Conservation (phyloP, 805 yeast species). For the Pichia nakasei region DNA sequence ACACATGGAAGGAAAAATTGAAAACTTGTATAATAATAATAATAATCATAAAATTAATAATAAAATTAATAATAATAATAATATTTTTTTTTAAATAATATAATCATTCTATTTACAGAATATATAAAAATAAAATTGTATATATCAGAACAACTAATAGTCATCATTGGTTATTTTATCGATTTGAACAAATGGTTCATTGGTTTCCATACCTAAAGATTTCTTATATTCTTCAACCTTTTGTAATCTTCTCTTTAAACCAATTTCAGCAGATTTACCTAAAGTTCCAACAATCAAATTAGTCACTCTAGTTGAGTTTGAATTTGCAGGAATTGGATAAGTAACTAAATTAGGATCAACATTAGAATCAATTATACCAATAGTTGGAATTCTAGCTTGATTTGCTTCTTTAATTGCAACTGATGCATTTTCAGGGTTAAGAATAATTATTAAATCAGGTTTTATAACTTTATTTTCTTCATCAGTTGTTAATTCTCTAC, state of each 20-base stretch:
- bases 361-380: constrained; percentile 91
- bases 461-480: constrained; percentile 52
- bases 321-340: constrained; percentile 94
- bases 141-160: background rate
- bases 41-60: background rate
- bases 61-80: background rate
- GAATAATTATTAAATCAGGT: constrained; percentile 81
- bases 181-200: constrained; percentile 14
- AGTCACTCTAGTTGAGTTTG: constrained; percentile 77
- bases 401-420: constrained; percentile 76
- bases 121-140: background rate
- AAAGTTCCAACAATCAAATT: constrained; percentile 76
- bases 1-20: background rate
- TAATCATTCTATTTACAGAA: background rate
- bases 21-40: background rate
- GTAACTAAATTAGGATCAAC: constrained; percentile 84
- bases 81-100: background rate
- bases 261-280: constrained; percentile 77
- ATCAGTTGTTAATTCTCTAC: constrained; percentile 42
- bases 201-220: constrained; percentile 19
- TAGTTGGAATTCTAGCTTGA: constrained; percentile 77
- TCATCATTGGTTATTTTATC: constrained; percentile 1
- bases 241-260: constrained; percentile 49
- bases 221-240: constrained; percentile 28
- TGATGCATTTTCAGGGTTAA: constrained; percentile 84